Conservation (phyloP, 345 rosid genomes). For the Eucalyptus fibrosa region DNA sequence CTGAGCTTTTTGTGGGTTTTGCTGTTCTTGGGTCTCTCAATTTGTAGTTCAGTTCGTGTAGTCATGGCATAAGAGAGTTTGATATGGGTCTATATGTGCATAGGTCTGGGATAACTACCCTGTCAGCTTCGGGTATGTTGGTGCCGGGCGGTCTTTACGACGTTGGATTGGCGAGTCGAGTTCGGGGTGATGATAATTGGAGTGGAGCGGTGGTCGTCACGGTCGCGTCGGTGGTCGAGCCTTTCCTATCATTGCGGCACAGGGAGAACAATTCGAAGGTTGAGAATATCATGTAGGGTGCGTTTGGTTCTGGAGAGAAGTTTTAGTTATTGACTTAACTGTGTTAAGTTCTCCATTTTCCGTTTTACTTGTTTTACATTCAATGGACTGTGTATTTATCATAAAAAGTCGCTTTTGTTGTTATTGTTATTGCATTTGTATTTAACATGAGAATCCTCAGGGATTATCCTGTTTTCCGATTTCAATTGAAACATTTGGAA, state of each 20-base stretch:
- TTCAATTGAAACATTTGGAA: neutral
- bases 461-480: neutral
- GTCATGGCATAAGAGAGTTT: neutral
- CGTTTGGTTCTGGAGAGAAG: neutral
- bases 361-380: neutral
- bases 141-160: conserved; percentile 33
- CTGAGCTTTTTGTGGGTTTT: neutral
- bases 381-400: neutral
- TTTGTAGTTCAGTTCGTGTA: neutral
- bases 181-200: conserved; percentile 12
- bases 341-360: neutral
- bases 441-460: neutral
- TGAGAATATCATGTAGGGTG: neutral
- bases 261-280: conserved; percentile 48
- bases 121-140: conserved; percentile 85
- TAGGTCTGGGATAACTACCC: conserved; percentile 75
- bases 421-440: neutral
- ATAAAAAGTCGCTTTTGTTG: neutral
- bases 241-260: conserved; percentile 39
- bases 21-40: neutral
- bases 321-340: neutral
- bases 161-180: conserved; percentile 19
- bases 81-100: neutral
- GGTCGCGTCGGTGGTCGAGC: conserved; percentile 79
- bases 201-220: conserved; percentile 41